phyloP scores from a whole-genome alignment of 2,329 filamentous ascomycete species.

The Samsoniella hepiali region DNA sequence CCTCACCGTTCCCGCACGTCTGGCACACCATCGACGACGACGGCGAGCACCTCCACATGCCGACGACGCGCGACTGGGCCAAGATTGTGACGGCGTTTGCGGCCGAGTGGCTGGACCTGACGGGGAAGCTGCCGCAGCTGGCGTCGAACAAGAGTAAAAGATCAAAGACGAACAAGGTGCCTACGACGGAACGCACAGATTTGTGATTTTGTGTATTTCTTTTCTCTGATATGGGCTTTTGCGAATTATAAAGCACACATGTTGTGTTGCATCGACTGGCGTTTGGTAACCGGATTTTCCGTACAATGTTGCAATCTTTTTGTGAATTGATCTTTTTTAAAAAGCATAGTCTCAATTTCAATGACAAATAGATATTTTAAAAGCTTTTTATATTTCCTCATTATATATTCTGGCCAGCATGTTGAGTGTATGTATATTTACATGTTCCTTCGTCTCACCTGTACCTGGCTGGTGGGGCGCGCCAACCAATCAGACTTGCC shows the following conservation, averaged over 20 bases:
- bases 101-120: constrained; percentile 87
- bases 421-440: neutral
- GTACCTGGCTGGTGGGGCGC: neutral
- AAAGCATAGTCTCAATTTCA: no score
- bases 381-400: no score
- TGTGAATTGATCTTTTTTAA: neutral
- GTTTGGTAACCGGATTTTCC: constrained; percentile 2
- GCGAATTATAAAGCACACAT: neutral
- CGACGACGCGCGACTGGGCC: constrained; percentile 83
- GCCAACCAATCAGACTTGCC: constrained; percentile 22
- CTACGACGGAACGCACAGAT: constrained; percentile 33
- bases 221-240: neutral
- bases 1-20: constrained; percentile 72
- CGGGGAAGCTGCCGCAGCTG: constrained; percentile 34
- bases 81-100: constrained; percentile 79
- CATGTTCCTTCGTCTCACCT: no score
- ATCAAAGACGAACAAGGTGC: constrained; percentile 25
- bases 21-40: constrained; percentile 89
- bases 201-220: constrained; percentile 24
- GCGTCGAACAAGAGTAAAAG: constrained; percentile 26
- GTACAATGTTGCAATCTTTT: neutral
- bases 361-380: no score
- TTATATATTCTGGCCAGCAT: neutral
- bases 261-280: constrained; percentile 2
- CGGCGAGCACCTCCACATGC: constrained; percentile 75